Percentiles rank a stretch among this genome's conserved stretches.
phyloP scores from a whole-genome alignment of 768 basidiomycete genomes.

The Porpolomopsis calyptriformis region DNA sequence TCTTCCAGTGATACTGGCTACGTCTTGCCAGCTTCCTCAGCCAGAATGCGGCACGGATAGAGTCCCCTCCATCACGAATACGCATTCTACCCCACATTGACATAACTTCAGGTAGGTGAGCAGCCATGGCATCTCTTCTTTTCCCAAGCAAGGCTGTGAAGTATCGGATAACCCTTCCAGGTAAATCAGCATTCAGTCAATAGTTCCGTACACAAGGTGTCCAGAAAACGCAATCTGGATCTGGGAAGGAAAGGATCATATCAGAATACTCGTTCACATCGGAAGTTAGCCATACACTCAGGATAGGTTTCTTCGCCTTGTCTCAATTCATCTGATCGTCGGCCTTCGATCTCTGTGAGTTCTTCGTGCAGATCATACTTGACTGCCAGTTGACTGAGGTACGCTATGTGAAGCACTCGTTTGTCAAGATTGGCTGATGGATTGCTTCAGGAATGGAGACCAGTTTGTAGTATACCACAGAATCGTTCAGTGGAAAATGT shows the following conservation, averaged over 20 bases:
- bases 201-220: conserved; percentile 7
- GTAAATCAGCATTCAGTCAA: conserved; percentile 5
- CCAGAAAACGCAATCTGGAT: conserved; percentile 11
- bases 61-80: conserved; percentile 18
- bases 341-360: conserved; percentile 1
- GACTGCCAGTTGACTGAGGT: conserved; percentile 17
- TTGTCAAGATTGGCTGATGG: conserved; percentile 23
- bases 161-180: conserved; percentile 13
- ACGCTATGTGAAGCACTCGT: conserved; percentile 15
- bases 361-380: conserved; percentile 18
- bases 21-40: not conserved
- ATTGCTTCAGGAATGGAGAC: conserved; percentile 13
- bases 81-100: conserved; percentile 18
- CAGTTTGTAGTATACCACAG: conserved; percentile 20
- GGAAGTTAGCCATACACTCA: conserved; percentile 3
- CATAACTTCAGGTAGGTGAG: conserved; percentile 12
- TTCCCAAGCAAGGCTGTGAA: conserved; percentile 9
- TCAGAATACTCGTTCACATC: conserved; percentile 3
- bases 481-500: conserved; percentile 27
- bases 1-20: not conserved
- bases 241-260: conserved; percentile 6
- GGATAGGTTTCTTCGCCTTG: conserved; percentile 3
- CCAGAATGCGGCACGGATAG: conserved; percentile 9
- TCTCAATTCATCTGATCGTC: not conserved
- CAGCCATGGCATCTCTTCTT: not conserved